phyloP scores from a whole-genome alignment of 768 basidiomycete genomes.

The Leccinum subtestaceum region DNA sequence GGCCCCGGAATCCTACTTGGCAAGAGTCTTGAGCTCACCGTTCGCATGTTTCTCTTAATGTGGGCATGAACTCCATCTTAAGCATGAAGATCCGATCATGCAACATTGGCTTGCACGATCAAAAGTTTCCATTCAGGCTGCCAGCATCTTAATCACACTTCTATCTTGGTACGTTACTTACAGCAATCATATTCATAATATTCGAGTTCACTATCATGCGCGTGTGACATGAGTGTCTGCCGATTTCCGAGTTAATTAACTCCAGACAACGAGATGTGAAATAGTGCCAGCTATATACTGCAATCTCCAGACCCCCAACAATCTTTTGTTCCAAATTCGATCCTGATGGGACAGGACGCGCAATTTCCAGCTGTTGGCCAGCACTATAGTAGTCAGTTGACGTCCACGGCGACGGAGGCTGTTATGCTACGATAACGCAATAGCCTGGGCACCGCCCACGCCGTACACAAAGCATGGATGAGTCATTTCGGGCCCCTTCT shows the following conservation, averaged over 20 bases:
- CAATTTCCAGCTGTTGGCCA: background rate
- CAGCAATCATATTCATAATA: no score
- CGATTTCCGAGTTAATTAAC: background rate
- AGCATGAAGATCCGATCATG: conserved; percentile 14
- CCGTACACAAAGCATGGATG: background rate
- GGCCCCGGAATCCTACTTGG: conserved; percentile 1
- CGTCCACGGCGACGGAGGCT: background rate
- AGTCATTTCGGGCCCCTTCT: background rate
- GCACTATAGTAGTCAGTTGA: no score
- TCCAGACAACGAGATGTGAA: background rate
- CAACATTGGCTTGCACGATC: background rate
- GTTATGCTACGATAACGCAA: background rate
- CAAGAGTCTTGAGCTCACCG: conserved; percentile 14
- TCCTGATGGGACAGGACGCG: background rate
- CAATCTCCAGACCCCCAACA: background rate
- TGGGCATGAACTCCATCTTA: conserved; percentile 20
- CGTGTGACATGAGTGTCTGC: no score
- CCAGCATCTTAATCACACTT: no score
- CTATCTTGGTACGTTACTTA: no score
- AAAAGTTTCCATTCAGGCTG: background rate
- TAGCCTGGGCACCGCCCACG: background rate
- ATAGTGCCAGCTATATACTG: background rate
- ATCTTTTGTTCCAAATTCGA: background rate
- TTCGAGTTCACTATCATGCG: no score
- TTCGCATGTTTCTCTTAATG: background rate